Evolutionary conservation across 306 rosid species (phyloP), one percentile per base, ranked within the genome.

Genomic region (Sechiopsis laciniata): DNA sequence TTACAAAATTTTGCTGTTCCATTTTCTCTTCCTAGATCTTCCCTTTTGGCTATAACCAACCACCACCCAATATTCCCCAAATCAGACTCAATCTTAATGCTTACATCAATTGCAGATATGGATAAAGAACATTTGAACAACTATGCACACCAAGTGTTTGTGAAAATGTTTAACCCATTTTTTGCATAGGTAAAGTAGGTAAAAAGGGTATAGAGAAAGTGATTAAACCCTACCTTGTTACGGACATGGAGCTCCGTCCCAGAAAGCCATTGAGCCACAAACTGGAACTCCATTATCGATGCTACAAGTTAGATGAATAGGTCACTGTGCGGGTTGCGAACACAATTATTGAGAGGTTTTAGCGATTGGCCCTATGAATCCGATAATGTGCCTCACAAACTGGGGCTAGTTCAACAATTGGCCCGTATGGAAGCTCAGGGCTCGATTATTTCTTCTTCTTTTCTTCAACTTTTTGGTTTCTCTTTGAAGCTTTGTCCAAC

Each of bases 251-350:
- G 91, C 94, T 84, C 90, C 88, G 78, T 72, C 88, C 96, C 89
- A 72, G 82, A 80, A 56, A 54, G 78, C 93, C 96, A 90, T 90
- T 90, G 98, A 93, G 96, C 96, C 98, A 87, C 95, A 92, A 73
- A 85, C 80, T 82, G 73, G 75, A 84, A 71, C 82, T 45, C 67
- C 77, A 74, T 46, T 74, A 68, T 48, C 20, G 13, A 68, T 21
- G 55, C 26, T 63, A 63, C 72, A 48, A 66, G 50, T 67, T 22
- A 73, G 22, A 56, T 66, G 10, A 54, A 77, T 86, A 87, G 96
- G 96, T 82, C 82, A 86, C 83, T 84, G 84, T 87, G 83, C 79
- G 77, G 74, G 7, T 45, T 21, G 57, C 73, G 26, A 52, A 21
- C 40, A 68, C 56, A 68, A 68, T 68, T 19, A 68, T 68, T 20